Base-by-base conservation (phyloP, 441 rosid species). In the Jatropha multifida region DNA sequence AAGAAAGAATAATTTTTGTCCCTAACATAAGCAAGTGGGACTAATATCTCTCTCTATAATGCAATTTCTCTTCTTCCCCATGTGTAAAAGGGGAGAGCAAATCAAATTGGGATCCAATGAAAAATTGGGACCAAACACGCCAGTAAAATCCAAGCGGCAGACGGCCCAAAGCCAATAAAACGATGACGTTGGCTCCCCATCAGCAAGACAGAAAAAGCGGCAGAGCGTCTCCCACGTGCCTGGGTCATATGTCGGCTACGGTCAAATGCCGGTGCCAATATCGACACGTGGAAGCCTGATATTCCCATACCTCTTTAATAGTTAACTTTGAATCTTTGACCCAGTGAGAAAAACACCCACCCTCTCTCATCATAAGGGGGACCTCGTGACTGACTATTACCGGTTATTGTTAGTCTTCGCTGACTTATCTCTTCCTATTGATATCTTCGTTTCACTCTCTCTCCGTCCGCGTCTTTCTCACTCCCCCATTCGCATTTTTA, bases 251-350 rank as follows among this genome's bases (percentile, higher is more conserved):
- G 90, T 85, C 88, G 88, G 85, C 88, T 65, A 78, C 80, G 92
- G 95, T 90, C 93, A 90, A 90, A 87, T 73, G 97, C 78, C 95
- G 93, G 97, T 90, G 90, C 88, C 94, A 68, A 79, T 78, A 44
- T 4, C 0, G 76, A 78, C 93, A 89, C 89, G 90, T 90, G 90
- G 81, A 76, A 20, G 88, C 85, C 82, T 79, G 14, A 70, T 69
- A 69, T 64, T 75, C 76, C 82, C 41, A 51, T 11, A 66, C 17
- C 13, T 18, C n/a, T 54, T 37, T 68, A 74, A 62, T 49, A 71
- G 64, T 61, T 37, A 72, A 70, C 76, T 83, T 88, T 84, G 86
- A 85, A 86, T 76, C 60, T 85, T 88, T 90, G 92, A 90, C 93
- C 69, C 2, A 1, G 42, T 1, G 18, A 44, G 7, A 18, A 48